Evolutionary conservation across 1,139 yeast species (phyloP).

Genomic region (Arxiozyma slooffiae): DNA sequence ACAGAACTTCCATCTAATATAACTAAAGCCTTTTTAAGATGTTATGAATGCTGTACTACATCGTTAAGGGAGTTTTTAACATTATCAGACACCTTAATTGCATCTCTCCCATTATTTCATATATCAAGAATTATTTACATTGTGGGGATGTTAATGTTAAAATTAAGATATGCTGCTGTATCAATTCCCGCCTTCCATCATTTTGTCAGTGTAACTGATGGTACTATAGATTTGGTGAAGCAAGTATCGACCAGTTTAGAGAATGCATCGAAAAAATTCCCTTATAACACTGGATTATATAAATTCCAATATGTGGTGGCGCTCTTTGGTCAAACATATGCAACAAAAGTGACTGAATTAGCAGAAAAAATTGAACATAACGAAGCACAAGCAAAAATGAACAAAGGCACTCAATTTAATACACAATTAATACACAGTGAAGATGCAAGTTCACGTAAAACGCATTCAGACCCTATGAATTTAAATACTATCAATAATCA

Average conservation of each 20-base stretch:
- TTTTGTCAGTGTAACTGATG: conserved; percentile 41
- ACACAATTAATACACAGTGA: not conserved
- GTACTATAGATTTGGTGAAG: conserved; percentile 39
- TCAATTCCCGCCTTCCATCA: conserved; percentile 44
- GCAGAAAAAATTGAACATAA: conserved; percentile 6
- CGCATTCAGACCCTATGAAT: not conserved
- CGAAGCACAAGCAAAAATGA: not conserved
- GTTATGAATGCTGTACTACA: conserved; percentile 47
- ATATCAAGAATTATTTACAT: conserved; percentile 59
- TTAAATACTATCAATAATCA: not conserved
- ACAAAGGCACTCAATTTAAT: conserved; percentile 6
- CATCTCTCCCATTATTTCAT: conserved; percentile 52
- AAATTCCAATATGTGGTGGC: conserved; percentile 48
- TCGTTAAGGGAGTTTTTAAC: conserved; percentile 43
- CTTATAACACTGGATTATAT: conserved; percentile 42
- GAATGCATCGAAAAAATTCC: conserved; percentile 28
- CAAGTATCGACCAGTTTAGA: conserved; percentile 34
- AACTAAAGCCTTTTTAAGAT: conserved; percentile 36
- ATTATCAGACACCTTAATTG: conserved; percentile 38
- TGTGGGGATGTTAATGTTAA: conserved; percentile 48
- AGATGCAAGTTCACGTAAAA: not conserved
- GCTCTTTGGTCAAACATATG: conserved; percentile 51
- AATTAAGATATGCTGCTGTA: conserved; percentile 47
- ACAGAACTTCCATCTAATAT: conserved; percentile 1
- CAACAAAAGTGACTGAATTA: conserved; percentile 38